These are phyloP conservation scores for Macrophomina phaseolina DNA, from an alignment of 2,329 filamentous ascomycete species.

Conservation along the genomic window DNA sequence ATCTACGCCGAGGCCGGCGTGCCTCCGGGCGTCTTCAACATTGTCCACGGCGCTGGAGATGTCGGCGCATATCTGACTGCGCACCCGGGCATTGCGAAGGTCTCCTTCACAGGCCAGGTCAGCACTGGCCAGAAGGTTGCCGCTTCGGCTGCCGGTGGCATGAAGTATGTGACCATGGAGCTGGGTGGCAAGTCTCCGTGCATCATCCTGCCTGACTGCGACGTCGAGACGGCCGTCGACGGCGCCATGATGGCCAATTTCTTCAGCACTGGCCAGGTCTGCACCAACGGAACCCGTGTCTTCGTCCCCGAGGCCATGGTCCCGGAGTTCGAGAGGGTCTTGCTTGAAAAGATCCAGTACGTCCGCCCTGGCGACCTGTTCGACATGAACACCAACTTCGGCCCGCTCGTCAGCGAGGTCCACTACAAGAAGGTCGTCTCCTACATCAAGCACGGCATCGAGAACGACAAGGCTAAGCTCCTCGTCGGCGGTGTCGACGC, in stretches of 20 bases:
- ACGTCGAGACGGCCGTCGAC: slow-evolving; percentile 80
- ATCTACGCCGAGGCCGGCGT: slow-evolving; percentile 80
- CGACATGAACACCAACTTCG: slow-evolving; percentile 78
- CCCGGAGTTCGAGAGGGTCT: slow-evolving; percentile 67
- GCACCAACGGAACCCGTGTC: slow-evolving; percentile 89
- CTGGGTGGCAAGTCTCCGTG: slow-evolving; percentile 85
- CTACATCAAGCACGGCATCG: slow-evolving; percentile 78
- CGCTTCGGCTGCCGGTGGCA: slow-evolving; percentile 72
- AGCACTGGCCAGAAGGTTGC: slow-evolving; percentile 84
- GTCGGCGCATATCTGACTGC: slow-evolving; percentile 77
- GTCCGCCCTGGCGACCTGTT: slow-evolving; percentile 76
- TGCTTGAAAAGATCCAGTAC: slow-evolving; percentile 72
- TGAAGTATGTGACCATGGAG: slow-evolving; percentile 95
- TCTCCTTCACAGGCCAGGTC: slow-evolving; percentile 89
- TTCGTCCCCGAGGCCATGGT: slow-evolving; percentile 76
- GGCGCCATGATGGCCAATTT: slow-evolving; percentile 95
- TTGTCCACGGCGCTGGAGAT: slow-evolving; percentile 72
- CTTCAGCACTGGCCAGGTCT: slow-evolving; percentile 88
- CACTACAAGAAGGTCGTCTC: slow-evolving; percentile 79
- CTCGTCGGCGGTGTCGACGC: slow-evolving; percentile 73
- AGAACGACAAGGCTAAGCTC: slow-evolving; percentile 74
- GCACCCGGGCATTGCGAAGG: slow-evolving; percentile 78
- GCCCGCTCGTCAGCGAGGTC: slow-evolving; percentile 75
- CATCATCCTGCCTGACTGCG: slow-evolving; percentile 79
- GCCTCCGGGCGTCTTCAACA: slow-evolving; percentile 79